These are phyloP conservation scores for Ormosia emarginata DNA, from an alignment of 306 rosid species.

Conservation along the genomic window DNA sequence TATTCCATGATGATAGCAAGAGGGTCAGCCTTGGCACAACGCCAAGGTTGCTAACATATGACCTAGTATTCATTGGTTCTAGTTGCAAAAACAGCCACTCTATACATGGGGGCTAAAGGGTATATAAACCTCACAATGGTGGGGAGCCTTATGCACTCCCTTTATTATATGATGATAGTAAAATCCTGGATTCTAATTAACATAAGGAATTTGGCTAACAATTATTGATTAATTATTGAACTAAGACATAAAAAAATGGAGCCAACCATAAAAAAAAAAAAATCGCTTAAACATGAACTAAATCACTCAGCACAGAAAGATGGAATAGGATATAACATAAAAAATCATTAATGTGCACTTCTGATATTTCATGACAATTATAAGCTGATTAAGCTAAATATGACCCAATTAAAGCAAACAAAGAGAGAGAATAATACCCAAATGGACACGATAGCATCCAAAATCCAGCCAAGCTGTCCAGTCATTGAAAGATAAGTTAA, in stretches of 20 bases:
- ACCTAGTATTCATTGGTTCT: not conserved
- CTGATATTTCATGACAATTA: not conserved
- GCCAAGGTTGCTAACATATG: not conserved
- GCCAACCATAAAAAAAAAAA: not conserved
- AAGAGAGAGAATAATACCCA: constrained; percentile 57
- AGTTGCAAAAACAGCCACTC: not conserved
- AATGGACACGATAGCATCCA: constrained; percentile 93
- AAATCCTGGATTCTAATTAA: not conserved
- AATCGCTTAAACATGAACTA: not conserved
- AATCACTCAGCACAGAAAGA: not conserved
- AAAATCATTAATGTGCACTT: not conserved
- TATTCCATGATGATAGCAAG: not conserved
- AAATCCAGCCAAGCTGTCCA: constrained; percentile 97
- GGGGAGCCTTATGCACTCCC: not conserved
- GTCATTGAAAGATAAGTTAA: constrained; percentile 89
- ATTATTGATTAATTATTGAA: not conserved
- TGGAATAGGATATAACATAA: not conserved
- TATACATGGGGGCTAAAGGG: not conserved
- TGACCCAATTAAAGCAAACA: not conserved
- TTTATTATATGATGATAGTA: not conserved
- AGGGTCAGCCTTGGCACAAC: not conserved
- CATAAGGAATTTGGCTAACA: not conserved
- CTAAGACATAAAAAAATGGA: not conserved
- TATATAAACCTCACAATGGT: not conserved
- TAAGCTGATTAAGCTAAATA: not conserved